Base-by-base conservation (phyloP, 2,329 filamentous ascomycete species). In the Hypoxylon sp. region DNA sequence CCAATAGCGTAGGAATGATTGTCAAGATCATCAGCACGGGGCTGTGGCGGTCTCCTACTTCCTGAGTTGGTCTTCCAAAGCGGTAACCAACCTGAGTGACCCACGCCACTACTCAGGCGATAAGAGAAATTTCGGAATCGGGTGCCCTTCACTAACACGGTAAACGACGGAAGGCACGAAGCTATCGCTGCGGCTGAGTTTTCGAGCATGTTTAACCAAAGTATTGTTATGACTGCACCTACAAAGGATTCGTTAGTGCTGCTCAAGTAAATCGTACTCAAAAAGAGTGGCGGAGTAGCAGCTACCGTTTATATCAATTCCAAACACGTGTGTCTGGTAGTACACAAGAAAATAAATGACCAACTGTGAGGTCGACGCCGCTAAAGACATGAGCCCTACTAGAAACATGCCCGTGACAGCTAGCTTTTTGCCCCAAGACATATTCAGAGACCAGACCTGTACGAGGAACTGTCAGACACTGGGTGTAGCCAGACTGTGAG, bases 381-480 rank as follows among this genome's bases (percentile, higher is more conserved):
- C 36, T 11, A 55, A 13, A 43, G 51, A 55, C 36, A 55, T 5
- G 1, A 55, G 25, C 21, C 36, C 51, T 19, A 55, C 36, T 30
- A 55, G 23, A 19, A 55, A 55, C 17, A 55, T 25, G 14, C 36
- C 51, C 1, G 51, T 55, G 14, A 17, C 30, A 13, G 52, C 38
- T 30, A 56, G 11, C 5, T 56, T 56, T 14, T 43, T 56, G 9
- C 38, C 25, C 19, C 14, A 17, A 5, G 52, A 46, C 52, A 56
- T 56, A 14, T 46, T 56, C 10, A 56, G 11, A 2, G n/a, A 34
- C 52, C 41, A 56, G 10, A 56, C 23, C 52, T 56, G 10, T 43
- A 34, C 1, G 11, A 13, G 2, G 32, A 10, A 23, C 9, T 46
- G 25, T 56, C 3, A 56, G 38, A 21, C 19, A 3, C 17, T 14